Evolutionary conservation across 164 flowering plant species (phyloP).

Genomic region (Sedum album): DNA sequence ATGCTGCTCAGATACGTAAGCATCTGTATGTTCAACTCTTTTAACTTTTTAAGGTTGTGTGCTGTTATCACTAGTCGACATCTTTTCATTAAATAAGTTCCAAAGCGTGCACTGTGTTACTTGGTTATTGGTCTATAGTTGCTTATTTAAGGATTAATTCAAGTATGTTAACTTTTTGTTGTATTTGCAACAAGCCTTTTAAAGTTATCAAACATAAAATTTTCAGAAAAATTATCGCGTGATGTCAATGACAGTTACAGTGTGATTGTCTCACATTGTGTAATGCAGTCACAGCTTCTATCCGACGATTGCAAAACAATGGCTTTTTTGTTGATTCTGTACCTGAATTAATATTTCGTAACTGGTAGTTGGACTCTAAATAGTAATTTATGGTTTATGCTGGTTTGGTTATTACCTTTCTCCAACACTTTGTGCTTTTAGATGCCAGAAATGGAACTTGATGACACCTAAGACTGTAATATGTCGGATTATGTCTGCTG

Average conservation of each 20-base stretch:
- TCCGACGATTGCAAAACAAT: neutral
- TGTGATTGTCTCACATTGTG: neutral
- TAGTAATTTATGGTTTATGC: neutral
- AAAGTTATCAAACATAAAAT: neutral
- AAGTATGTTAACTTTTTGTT: neutral
- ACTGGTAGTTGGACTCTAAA: neutral
- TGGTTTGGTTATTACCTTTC: neutral
- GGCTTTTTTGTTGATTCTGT: neutral
- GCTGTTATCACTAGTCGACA: neutral
- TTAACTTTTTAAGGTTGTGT: neutral
- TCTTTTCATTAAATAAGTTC: neutral
- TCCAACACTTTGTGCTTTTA: slow-evolving; percentile 14
- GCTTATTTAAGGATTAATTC: neutral
- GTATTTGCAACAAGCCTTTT: neutral
- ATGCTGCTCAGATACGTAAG: slow-evolving; percentile 48
- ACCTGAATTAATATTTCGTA: neutral
- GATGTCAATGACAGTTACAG: no score
- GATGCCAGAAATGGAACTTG: slow-evolving; percentile 28
- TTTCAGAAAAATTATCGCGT: neutral
- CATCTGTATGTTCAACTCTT: slow-evolving; percentile 27
- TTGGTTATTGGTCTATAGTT: neutral
- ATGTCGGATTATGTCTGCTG: slow-evolving; percentile 53
- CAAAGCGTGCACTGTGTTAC: neutral
- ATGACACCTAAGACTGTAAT: slow-evolving; percentile 57
- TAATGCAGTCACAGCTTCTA: no score